Evolutionary conservation across 2,329 filamentous ascomycete genomes (phyloP).

Genomic region (Aspergillus novofumigatus): DNA sequence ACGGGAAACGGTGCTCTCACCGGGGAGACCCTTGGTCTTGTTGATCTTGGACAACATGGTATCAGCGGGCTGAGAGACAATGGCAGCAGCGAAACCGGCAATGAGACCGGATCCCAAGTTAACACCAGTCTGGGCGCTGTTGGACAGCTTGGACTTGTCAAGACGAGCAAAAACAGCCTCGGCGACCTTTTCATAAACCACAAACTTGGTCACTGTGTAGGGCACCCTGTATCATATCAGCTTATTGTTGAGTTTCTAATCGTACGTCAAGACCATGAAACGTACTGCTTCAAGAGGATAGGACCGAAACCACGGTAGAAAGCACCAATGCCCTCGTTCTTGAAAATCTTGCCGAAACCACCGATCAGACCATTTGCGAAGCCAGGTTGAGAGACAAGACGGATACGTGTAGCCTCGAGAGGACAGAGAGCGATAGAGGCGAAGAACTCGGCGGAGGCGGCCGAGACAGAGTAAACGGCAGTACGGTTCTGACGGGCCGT

Average conservation of each 20-base stretch:
- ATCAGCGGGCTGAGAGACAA: slow-evolving; percentile 85
- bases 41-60: slow-evolving; percentile 96
- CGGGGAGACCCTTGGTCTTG: slow-evolving; percentile 84
- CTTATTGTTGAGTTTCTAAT: background rate
- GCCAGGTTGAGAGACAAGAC: slow-evolving; percentile 81
- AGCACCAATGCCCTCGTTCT: slow-evolving; percentile 75
- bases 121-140: slow-evolving; percentile 68
- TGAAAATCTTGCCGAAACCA: slow-evolving; percentile 79
- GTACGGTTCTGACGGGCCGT: slow-evolving; percentile 74
- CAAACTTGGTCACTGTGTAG: slow-evolving; percentile 94
- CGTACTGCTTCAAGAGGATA: slow-evolving; percentile 77
- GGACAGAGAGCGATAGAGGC: slow-evolving; percentile 71
- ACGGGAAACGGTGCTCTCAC: slow-evolving; percentile 75
- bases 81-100: slow-evolving; percentile 79
- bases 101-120: slow-evolving; percentile 83
- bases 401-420: slow-evolving; percentile 88
- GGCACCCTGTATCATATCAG: slow-evolving; percentile 60
- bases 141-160: slow-evolving; percentile 68
- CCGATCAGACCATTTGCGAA: slow-evolving; percentile 75
- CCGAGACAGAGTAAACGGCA: slow-evolving; percentile 70
- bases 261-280: no score
- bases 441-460: slow-evolving; percentile 61
- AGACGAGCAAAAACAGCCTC: slow-evolving; percentile 65
- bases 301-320: slow-evolving; percentile 92
- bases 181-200: slow-evolving; percentile 84